These are phyloP conservation scores for Cylindrotheca closterium DNA, from an alignment of 108 stramenopile genomes.

Conservation along the genomic window DNA sequence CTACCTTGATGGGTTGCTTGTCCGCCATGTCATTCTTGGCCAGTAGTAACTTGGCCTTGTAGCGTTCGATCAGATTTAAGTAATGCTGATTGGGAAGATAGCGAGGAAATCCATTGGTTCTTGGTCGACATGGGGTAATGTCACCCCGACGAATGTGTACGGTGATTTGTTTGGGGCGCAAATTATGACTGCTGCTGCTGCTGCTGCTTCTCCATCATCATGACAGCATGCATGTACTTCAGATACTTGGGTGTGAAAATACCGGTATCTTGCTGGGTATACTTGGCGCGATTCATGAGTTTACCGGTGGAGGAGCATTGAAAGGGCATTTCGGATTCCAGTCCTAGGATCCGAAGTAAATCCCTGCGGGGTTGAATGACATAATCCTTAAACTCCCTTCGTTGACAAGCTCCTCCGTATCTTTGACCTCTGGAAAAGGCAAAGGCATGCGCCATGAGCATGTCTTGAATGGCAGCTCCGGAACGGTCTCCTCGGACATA, in stretches of 20 bases:
- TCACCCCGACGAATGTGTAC: slow-evolving; percentile 44
- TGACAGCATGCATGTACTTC: too few species aligned
- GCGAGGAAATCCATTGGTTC: slow-evolving; percentile 1
- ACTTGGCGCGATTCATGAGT: slow-evolving; percentile 1
- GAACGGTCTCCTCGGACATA: slow-evolving; percentile 5
- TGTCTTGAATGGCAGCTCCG: slow-evolving; percentile 26
- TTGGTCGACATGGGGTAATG: slow-evolving; percentile 20
- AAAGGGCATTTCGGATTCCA: slow-evolving; percentile 24
- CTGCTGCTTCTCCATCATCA: too few species aligned
- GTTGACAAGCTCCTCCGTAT: slow-evolving; percentile 29
- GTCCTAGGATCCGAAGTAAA: slow-evolving; percentile 23
- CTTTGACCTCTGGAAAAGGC: slow-evolving; percentile 17
- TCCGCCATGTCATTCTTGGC: too few species aligned
- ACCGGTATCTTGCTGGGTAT: slow-evolving; percentile 22
- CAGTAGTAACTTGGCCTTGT: too few species aligned
- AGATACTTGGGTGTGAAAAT: slow-evolving; percentile 29
- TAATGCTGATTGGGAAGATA: slow-evolving; percentile 43
- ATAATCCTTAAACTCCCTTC: background rate
- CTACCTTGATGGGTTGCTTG: slow-evolving; percentile 10
- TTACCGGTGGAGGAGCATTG: slow-evolving; percentile 13
- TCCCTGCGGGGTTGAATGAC: too few species aligned
- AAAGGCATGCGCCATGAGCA: slow-evolving; percentile 35
- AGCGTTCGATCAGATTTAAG: slow-evolving; percentile 15
- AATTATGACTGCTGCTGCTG: background rate
- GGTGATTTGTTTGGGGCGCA: slow-evolving; percentile 18